Percentiles rank a stretch among this genome's conserved stretches.
phyloP scores from a whole-genome alignment of 768 basidiomycete species.

The Lenzites betulinus region DNA sequence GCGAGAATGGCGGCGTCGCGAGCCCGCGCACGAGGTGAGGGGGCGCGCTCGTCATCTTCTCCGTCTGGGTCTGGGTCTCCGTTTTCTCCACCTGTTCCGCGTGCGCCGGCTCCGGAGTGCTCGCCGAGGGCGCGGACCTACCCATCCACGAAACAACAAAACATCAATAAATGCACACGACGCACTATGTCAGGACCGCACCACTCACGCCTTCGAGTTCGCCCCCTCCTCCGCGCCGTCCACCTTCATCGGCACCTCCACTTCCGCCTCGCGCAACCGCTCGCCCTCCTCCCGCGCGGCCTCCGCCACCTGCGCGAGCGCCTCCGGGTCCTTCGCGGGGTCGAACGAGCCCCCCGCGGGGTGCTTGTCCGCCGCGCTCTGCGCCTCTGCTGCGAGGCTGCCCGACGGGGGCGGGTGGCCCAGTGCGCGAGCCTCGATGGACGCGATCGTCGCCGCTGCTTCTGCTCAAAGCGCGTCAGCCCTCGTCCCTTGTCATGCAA shows the following conservation, averaged over 20 bases:
- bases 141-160: too few relatives aligned
- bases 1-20: conserved; percentile 17
- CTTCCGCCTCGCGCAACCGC: conserved; percentile 11
- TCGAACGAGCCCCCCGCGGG: conserved; percentile 21
- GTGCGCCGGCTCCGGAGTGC: background rate
- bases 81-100: background rate
- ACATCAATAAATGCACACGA: too few relatives aligned
- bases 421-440: conserved; percentile 19
- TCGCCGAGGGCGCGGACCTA: background rate
- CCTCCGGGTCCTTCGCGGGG: conserved; percentile 5
- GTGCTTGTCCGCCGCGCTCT: conserved; percentile 21
- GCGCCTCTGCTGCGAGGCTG: conserved; percentile 27
- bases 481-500: background rate
- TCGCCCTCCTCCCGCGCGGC: conserved; percentile 16
- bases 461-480: background rate
- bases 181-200: too few relatives aligned
- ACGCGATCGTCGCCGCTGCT: conserved; percentile 19
- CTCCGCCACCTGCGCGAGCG: conserved; percentile 12
- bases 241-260: background rate
- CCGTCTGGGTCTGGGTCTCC: conserved; percentile 9
- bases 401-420: conserved; percentile 26
- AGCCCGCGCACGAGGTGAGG: conserved; percentile 6
- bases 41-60: conserved; percentile 9
- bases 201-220: background rate
- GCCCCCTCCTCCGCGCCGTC: background rate